Conservation (phyloP, 2,329 filamentous ascomycete genomes). For the Sporothrix pseudoabietina region DNA sequence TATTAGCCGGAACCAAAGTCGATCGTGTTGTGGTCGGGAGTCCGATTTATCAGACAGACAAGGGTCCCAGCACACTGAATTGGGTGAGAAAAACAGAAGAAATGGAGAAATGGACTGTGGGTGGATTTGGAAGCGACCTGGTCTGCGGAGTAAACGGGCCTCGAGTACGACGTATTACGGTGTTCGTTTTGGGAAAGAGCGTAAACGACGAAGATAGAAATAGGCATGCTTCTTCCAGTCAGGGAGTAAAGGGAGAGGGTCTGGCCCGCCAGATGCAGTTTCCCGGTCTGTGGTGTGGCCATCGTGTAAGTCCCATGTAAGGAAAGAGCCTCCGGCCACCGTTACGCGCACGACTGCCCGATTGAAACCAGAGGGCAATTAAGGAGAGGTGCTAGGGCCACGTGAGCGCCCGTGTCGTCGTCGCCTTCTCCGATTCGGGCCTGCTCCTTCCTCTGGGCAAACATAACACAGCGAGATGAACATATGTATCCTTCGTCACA, state of each 20-base stretch:
- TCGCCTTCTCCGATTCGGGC: slow-evolving; percentile 5
- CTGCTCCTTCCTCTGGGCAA: slow-evolving; percentile 1
- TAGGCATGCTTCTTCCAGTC: neutral
- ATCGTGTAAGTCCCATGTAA: slow-evolving; percentile 28
- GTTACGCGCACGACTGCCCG: slow-evolving; percentile 21
- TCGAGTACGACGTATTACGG: slow-evolving; percentile 2
- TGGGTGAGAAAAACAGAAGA: neutral
- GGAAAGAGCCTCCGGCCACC: slow-evolving; percentile 22
- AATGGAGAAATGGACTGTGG: neutral
- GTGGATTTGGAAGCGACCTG: slow-evolving; percentile 18
- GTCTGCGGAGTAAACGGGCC: slow-evolving; percentile 7
- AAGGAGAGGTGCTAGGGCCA: slow-evolving; percentile 9
- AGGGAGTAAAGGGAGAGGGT: slow-evolving; percentile 17
- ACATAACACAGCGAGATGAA: slow-evolving; percentile 11
- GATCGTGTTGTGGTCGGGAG: slow-evolving; percentile 25
- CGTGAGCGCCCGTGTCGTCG: slow-evolving; percentile 9
- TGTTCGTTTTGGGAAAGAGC: slow-evolving; percentile 14
- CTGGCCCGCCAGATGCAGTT: slow-evolving; percentile 12
- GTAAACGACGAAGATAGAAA: neutral
- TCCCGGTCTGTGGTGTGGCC: slow-evolving; percentile 24
- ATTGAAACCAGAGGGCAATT: slow-evolving; percentile 18
- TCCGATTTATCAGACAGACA: slow-evolving; percentile 27
- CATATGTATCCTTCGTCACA: neutral
- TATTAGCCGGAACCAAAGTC: slow-evolving; percentile 26
- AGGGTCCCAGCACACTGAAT: slow-evolving; percentile 7